Evolutionary conservation across 768 basidiomycete species (phyloP).

Genomic region (Termitomyces sp.): DNA sequence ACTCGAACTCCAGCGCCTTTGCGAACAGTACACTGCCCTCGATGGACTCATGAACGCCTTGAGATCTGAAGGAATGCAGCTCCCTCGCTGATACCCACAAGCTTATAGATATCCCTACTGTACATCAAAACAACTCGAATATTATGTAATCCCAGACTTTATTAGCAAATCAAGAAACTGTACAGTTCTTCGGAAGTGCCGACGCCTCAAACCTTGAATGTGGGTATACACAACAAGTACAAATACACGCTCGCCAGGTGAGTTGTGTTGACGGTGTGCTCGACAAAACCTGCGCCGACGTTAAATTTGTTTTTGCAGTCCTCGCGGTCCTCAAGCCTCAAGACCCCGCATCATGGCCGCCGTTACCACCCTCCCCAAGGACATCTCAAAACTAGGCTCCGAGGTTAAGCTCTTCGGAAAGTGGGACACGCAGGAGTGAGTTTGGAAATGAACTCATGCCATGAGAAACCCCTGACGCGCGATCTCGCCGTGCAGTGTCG

Average conservation of each 20-base stretch:
- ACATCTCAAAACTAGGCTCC: constrained; percentile 73
- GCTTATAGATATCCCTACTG: constrained; percentile 1
- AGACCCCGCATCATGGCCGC: constrained; percentile 49
- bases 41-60: constrained; percentile 7
- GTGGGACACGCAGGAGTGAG: constrained; percentile 98
- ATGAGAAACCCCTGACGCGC: background rate
- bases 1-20: constrained; percentile 10
- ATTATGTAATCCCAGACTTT: constrained; percentile 1
- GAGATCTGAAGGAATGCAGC: constrained; percentile 1
- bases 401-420: constrained; percentile 97
- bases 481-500: constrained; percentile 53
- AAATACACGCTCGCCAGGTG: constrained; percentile 37
- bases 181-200: constrained; percentile 38
- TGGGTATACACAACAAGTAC: constrained; percentile 35
- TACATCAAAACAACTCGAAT: background rate
- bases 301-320: constrained; percentile 11
- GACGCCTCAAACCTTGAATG: constrained; percentile 38
- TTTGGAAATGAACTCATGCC: no score
- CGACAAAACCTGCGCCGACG: constrained; percentile 23
- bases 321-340: constrained; percentile 27
- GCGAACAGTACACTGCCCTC: constrained; percentile 7
- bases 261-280: constrained; percentile 23
- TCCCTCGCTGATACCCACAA: background rate
- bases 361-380: constrained; percentile 72
- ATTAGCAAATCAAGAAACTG: constrained; percentile 23